phyloP scores from a whole-genome alignment of 805 yeast genomes.

The Lipomyces sp. region DNA sequence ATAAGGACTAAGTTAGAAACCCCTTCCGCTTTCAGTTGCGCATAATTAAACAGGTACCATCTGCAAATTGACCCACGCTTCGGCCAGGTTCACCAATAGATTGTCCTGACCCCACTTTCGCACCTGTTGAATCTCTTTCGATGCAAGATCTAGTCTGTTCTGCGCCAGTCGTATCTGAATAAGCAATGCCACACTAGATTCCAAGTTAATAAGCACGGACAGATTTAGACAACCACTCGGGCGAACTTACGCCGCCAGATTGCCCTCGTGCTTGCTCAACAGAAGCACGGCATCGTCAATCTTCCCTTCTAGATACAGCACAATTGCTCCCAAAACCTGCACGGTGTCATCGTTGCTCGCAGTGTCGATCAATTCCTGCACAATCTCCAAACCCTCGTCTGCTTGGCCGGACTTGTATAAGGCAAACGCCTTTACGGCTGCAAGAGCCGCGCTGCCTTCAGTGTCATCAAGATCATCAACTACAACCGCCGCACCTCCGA shows the following conservation, averaged over 20 bases:
- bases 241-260: slow-evolving; percentile 34
- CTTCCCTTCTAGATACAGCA: slow-evolving; percentile 43
- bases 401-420: slow-evolving; percentile 25
- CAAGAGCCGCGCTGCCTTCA: slow-evolving; percentile 29
- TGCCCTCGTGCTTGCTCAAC: slow-evolving; percentile 42
- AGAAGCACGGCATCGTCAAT: slow-evolving; percentile 46
- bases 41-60: slow-evolving; percentile 19
- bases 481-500: slow-evolving; percentile 37
- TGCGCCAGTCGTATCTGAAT: slow-evolving; percentile 43
- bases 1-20: not conserved
- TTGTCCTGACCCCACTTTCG: slow-evolving; percentile 62
- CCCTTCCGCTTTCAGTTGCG: no score
- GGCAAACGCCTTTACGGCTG: slow-evolving; percentile 31
- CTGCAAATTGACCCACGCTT: slow-evolving; percentile 63
- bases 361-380: slow-evolving; percentile 31
- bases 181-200: slow-evolving; percentile 37
- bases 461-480: slow-evolving; percentile 33
- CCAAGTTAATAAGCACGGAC: not conserved
- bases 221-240: not conserved
- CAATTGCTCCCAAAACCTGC: slow-evolving; percentile 43
- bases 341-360: slow-evolving; percentile 36
- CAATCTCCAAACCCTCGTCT: slow-evolving; percentile 16
- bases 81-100: slow-evolving; percentile 71
- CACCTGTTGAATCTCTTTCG: slow-evolving; percentile 45
- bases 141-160: slow-evolving; percentile 47